A percentile compares a stretch with the other conserved stretches of the same genome.
Evolutionary conservation across 495 filamentous ascomycete genomes (phyloP).

Genomic region (Annulohypoxylon moriforme): DNA sequence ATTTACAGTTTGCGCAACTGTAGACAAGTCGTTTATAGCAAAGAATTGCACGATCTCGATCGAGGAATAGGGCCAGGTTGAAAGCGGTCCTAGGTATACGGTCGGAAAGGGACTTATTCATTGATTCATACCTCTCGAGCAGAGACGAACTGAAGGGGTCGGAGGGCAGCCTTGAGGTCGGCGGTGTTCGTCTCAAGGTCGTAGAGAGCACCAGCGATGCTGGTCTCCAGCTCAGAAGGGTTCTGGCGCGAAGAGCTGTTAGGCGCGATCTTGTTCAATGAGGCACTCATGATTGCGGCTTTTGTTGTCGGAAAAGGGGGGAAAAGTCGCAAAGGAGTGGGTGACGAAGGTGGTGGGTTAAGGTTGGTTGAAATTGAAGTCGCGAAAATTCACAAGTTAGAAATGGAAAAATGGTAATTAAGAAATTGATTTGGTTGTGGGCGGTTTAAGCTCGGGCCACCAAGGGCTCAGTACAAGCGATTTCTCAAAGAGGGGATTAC

Average conservation of each 20-base stretch:
- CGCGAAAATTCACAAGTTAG: conserved; percentile 25
- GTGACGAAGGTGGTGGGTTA: conserved; percentile 4
- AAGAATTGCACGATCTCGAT: conserved; percentile 26
- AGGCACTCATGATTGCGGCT: conserved; percentile 62
- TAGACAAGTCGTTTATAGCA: conserved; percentile 31
- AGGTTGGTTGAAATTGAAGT: conserved; percentile 29
- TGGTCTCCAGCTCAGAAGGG: conserved; percentile 94
- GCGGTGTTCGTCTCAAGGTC: conserved; percentile 98
- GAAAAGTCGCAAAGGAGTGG: conserved; percentile 40
- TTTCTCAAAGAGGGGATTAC: not conserved
- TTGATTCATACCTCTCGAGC: conserved; percentile 92
- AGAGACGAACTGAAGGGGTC: conserved; percentile 96
- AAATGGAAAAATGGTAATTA: conserved; percentile 13
- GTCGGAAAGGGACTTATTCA: conserved; percentile 38
- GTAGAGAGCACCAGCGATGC: conserved; percentile 93
- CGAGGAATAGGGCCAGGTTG: conserved; percentile 54
- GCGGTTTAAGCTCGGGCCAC: conserved; percentile 28
- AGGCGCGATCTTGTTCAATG: conserved; percentile 96
- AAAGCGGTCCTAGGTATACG: conserved; percentile 44
- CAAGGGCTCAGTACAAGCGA: conserved; percentile 33
- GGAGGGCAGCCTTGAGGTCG: conserved; percentile 91
- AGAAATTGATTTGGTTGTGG: conserved; percentile 37
- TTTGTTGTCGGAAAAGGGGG: conserved; percentile 28
- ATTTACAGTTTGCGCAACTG: conserved; percentile 24
- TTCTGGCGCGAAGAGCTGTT: conserved; percentile 94